Evolutionary conservation across 768 basidiomycete genomes (phyloP), one percentile per base, ranked within the genome.

Genomic region (Coprinellus micaceus): DNA sequence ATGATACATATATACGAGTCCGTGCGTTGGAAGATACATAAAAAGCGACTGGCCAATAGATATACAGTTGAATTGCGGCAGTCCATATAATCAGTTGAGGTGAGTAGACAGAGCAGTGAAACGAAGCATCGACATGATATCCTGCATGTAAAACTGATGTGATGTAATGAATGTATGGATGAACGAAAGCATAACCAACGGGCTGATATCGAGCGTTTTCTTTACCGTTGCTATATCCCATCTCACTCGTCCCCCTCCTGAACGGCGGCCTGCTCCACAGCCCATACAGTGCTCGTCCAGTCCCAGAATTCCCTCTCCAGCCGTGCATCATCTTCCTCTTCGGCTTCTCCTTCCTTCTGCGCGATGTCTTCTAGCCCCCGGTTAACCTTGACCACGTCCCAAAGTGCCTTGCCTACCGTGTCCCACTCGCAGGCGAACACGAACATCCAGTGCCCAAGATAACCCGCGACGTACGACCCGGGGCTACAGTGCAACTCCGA

Each of bases 361-460:
- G 17, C 26, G 13, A 29, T 25, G 13, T 52, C 53, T 10, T 51
- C 41, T 40, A 19, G 26, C 12, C n/a, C 45, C 5, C 44, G 33
- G n/a, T 53, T n/a, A 28, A 44, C 53, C 24, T 51, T 26, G 2
- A 57, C 43, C 24, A 57, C 51, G 22, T 57, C 50, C 41, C 50
- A 57, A 41, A 76, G 61, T 6, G 74, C 75, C 37, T 72, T 65
- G 11, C 75, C 75, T 1, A 74, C 74, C 48, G 74, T 69, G 33
- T 76, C 73, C 55, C 73, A 76, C 56, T 76, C 75, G 58, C 75
- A 76, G 12, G 67, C 74, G 49, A 74, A 70, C 1, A 71, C 73
- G 54, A 72, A 74, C 75, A 76, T 76, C 74, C 74, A 76, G 52
- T 75, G 74, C 22, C 73, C 73, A 33, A 76, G 63, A 54, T 73